Percentiles rank a stretch among this genome's conserved stretches.
Evolutionary conservation across 2,329 filamentous ascomycete species (phyloP).

Genomic region (Talaromyces marneffei): DNA sequence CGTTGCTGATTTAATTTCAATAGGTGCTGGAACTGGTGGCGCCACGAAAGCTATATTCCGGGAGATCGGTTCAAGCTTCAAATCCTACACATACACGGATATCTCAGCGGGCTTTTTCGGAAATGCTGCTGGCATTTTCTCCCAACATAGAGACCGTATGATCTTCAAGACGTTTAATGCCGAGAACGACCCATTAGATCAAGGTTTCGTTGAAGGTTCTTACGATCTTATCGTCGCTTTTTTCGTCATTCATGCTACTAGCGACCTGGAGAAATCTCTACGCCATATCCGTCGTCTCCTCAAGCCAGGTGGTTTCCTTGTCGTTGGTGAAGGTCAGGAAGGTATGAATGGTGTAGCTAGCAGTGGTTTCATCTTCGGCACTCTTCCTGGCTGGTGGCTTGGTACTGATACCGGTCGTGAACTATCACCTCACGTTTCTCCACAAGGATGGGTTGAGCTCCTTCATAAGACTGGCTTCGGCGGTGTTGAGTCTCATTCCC

Average conservation of each 20-base stretch:
- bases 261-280: slow-evolving; percentile 18
- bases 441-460: background rate
- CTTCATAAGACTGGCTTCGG: slow-evolving; percentile 3
- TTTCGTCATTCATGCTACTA: slow-evolving; percentile 31
- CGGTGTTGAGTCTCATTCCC: background rate
- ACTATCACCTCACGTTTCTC: background rate
- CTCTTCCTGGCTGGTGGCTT: slow-evolving; percentile 23
- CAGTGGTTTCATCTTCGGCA: background rate
- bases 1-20: background rate
- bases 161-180: slow-evolving; percentile 28
- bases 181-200: slow-evolving; percentile 20
- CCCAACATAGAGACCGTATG: slow-evolving; percentile 10
- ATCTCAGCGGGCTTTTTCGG: slow-evolving; percentile 19
- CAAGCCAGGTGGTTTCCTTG: slow-evolving; percentile 40
- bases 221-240: slow-evolving; percentile 32
- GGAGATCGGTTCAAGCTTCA: slow-evolving; percentile 16
- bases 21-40: slow-evolving; percentile 38
- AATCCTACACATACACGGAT: slow-evolving; percentile 20
- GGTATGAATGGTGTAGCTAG: slow-evolving; percentile 28
- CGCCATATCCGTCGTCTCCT: slow-evolving; percentile 24
- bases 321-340: slow-evolving; percentile 38
- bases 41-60: slow-evolving; percentile 35
- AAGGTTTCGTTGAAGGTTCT: slow-evolving; percentile 24
- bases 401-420: slow-evolving; percentile 14
- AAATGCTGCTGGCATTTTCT: slow-evolving; percentile 12